phyloP scores from a whole-genome alignment of 345 rosid species.

The Syzygium jambos region DNA sequence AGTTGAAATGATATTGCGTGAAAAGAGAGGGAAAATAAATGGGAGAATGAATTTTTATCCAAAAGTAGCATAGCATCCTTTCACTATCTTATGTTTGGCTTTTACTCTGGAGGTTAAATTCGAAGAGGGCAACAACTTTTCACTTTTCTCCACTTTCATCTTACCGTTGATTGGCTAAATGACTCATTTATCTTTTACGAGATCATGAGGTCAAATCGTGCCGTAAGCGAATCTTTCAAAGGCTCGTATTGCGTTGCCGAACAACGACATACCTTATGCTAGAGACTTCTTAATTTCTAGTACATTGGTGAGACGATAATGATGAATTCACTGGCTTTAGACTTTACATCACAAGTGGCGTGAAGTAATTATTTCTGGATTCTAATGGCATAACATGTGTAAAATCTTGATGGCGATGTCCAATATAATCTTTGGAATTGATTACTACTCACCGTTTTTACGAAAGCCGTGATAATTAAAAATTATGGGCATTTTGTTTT shows the following conservation, averaged over 20 bases:
- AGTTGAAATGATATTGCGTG: neutral
- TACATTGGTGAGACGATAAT: no score
- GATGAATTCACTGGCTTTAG: neutral
- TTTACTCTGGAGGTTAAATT: neutral
- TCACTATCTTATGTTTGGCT: neutral
- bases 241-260: rapidly evolving
- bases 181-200: neutral
- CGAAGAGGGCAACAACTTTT: neutral
- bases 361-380: rapidly evolving
- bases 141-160: neutral
- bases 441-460: neutral
- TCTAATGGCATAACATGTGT: neutral
- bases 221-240: rapidly evolving
- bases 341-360: rapidly evolving
- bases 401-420: neutral
- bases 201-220: neutral
- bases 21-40: neutral
- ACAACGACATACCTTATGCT: neutral
- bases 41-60: neutral
- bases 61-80: neutral
- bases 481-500: neutral
- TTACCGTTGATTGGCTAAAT: neutral
- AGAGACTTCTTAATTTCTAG: neutral
- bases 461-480: neutral
- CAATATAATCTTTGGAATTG: rapidly evolving